Base-by-base conservation (phyloP, 192 early-diverging fungal genomes). In the Podila verticillata region DNA sequence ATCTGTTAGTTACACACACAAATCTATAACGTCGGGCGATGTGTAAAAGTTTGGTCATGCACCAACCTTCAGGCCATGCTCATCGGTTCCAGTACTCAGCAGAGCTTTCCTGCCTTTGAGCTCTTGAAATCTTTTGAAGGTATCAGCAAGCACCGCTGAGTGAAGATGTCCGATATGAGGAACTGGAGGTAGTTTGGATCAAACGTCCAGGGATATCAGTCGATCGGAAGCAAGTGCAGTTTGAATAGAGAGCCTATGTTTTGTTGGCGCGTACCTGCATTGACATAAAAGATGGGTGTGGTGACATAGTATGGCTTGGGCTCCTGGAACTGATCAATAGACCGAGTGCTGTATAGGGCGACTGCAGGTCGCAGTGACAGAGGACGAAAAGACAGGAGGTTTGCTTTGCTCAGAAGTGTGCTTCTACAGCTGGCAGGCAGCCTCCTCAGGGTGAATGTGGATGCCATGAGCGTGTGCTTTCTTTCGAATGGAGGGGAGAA, bases 151-250 rank as follows among this genome's bases (percentile, higher is more conserved):
- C 10, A 98, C 94, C 0, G 92, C 84, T 7, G 96, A 94, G 80
- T 96, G 96, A 65, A 99, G 83, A 68, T 99, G 97, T 13, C 97
- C 97, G 75, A 99, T 94, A 82, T 99, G 97, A 20, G 96, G 96
- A 13, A 86, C 93, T 84, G 87, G 70, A 35, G 15, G 31, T 31
- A 4, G 32, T 2, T 54, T 20, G 7, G 22, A 6, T 49, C 12
- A 34, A 28, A 36, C 9, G 54, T 8, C 20, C 24, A 19, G 48
- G 20, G 4, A 30, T 28, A 6, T 6, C 9, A 28, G 30, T 22
- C 8, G 19, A 8, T 51, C 10, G 30, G 5, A 28, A 36, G 15
- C 10, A 9, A 34, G 31, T 31, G 65, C 19, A 32, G 39, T 28
- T 68, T 54, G 20, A 54, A 6, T 54, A 7, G 22, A 54, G 20